Conservation (phyloP, 2,329 filamentous ascomycete genomes). For the Aspergillus fumigatiaffinis region DNA sequence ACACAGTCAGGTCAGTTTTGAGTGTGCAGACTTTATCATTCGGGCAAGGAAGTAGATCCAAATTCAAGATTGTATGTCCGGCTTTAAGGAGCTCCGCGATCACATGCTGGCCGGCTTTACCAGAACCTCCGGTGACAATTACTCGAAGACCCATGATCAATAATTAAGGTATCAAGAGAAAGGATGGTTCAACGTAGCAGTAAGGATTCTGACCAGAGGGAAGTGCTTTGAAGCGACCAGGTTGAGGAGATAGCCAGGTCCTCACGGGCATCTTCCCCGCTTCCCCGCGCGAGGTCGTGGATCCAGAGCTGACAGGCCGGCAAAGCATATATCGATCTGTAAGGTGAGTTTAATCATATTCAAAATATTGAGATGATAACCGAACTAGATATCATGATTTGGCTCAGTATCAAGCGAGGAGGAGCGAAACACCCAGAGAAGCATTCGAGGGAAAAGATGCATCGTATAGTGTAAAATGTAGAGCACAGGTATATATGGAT, state of each 20-base stretch:
- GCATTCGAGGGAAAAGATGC: neutral
- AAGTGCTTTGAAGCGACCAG: neutral
- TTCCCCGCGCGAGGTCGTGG: neutral
- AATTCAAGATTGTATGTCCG: slow-evolving; percentile 52
- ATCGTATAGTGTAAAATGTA: neutral
- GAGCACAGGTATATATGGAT: neutral
- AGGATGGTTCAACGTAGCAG: neutral
- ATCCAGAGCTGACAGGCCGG: neutral
- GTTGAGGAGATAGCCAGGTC: neutral
- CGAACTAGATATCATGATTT: neutral
- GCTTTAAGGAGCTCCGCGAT: slow-evolving; percentile 50
- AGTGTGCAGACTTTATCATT: slow-evolving; percentile 51
- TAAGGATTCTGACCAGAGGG: neutral
- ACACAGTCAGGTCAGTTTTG: slow-evolving; percentile 53
- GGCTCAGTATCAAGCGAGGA: neutral
- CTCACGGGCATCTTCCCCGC: neutral
- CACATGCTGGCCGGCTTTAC: slow-evolving; percentile 54
- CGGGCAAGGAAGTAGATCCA: slow-evolving; percentile 49
- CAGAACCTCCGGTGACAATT: slow-evolving; percentile 54
- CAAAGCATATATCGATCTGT: neutral
- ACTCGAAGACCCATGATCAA: slow-evolving; percentile 38
- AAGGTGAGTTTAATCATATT: neutral
- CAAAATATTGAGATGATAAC: neutral
- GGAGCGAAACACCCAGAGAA: neutral
- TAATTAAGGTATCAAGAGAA: neutral